Conservation (phyloP, 495 filamentous ascomycete species). For the Trichoderma asperelloides region DNA sequence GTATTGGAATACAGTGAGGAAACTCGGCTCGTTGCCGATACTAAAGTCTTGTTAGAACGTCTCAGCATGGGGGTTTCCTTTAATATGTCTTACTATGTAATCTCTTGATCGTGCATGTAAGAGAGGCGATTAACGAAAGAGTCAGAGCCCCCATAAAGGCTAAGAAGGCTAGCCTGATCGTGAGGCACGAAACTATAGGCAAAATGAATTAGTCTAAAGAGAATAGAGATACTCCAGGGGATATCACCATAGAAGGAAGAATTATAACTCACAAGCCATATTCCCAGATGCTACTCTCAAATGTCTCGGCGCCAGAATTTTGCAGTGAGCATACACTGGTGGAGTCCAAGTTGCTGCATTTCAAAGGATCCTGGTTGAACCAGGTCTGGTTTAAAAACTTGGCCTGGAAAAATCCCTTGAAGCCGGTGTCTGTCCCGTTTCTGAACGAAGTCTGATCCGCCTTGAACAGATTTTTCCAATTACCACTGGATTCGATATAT, state of each 20-base stretch:
- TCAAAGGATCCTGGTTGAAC: constrained; percentile 60
- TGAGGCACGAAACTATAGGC: constrained; percentile 52
- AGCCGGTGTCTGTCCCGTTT: constrained; percentile 51
- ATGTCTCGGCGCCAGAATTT: constrained; percentile 55
- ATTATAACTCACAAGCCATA: constrained; percentile 50
- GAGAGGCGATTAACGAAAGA: constrained; percentile 53
- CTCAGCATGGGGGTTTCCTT: not conserved
- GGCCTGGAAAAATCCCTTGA: constrained; percentile 61
- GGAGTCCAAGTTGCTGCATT: constrained; percentile 48
- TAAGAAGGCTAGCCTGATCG: constrained; percentile 56
- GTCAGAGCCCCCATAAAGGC: constrained; percentile 49
- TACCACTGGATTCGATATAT: constrained; percentile 50
- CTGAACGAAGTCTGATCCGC: constrained; percentile 49
- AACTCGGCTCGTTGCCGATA: constrained; percentile 65
- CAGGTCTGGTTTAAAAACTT: constrained; percentile 57
- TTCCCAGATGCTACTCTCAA: constrained; percentile 63
- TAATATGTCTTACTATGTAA: constrained; percentile 39
- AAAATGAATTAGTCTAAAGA: constrained; percentile 1
- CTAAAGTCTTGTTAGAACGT: not conserved
- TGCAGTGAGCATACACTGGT: constrained; percentile 52
- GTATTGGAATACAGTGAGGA: constrained; percentile 61
- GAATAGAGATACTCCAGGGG: too few relatives aligned
- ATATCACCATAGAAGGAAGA: not conserved
- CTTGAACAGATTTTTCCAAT: constrained; percentile 65
- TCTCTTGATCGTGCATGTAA: constrained; percentile 55